Evolutionary conservation across 2,329 filamentous ascomycete species (phyloP).

Genomic region (Amesomyces nigricolor): DNA sequence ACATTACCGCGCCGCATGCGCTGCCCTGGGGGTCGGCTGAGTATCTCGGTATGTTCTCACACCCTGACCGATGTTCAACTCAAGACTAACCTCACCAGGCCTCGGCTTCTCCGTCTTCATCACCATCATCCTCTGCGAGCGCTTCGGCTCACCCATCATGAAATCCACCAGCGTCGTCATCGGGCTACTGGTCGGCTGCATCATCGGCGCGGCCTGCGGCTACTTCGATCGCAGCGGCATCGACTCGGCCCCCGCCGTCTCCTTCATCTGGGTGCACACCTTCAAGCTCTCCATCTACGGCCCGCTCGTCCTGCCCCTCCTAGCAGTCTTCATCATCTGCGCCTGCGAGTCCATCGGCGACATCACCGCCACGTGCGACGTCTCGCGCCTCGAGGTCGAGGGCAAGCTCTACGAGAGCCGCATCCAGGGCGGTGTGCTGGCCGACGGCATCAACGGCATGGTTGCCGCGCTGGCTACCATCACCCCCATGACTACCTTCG

Average conservation of each 20-base stretch:
- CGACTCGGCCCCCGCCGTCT: slow-evolving; percentile 62
- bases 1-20: slow-evolving; percentile 61
- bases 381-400: slow-evolving; percentile 68
- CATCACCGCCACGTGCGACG: slow-evolving; percentile 76
- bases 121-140: slow-evolving; percentile 73
- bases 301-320: slow-evolving; percentile 64
- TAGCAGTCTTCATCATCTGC: slow-evolving; percentile 66
- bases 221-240: slow-evolving; percentile 75
- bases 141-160: slow-evolving; percentile 79
- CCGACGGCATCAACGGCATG: slow-evolving; percentile 70
- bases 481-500: slow-evolving; percentile 74
- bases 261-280: slow-evolving; percentile 74
- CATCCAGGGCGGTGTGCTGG: slow-evolving; percentile 73
- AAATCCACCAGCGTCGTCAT: slow-evolving; percentile 72
- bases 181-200: slow-evolving; percentile 68
- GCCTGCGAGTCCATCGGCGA: slow-evolving; percentile 77
- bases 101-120: slow-evolving; percentile 76
- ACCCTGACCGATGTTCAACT: not conserved
- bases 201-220: slow-evolving; percentile 70
- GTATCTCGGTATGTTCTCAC: slow-evolving; percentile 53
- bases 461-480: slow-evolving; percentile 73
- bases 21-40: slow-evolving; percentile 74
- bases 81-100: slow-evolving; percentile 26
- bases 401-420: slow-evolving; percentile 67
- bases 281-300: slow-evolving; percentile 68